phyloP scores from a whole-genome alignment of 768 basidiomycete genomes.

The Suillus tomentosus region DNA sequence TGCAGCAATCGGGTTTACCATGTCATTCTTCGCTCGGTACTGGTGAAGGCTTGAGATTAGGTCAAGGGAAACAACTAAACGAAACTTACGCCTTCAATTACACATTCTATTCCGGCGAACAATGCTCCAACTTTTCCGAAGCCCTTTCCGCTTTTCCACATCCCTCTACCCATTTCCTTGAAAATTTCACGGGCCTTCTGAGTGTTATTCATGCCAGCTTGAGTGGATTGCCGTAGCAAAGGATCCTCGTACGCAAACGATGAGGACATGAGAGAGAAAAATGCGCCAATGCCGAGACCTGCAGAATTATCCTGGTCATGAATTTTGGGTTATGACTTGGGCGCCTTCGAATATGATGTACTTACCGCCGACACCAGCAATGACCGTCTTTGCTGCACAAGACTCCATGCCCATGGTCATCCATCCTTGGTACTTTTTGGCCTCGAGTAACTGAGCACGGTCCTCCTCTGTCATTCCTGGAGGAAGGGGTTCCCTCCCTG shows the following conservation, averaged over 20 bases:
- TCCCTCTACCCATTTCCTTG: slow-evolving; percentile 75
- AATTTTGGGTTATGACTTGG: too few species aligned
- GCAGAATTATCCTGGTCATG: neutral
- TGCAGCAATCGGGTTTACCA: slow-evolving; percentile 84
- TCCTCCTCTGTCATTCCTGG: slow-evolving; percentile 84
- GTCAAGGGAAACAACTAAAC: neutral
- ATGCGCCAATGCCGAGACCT: slow-evolving; percentile 93
- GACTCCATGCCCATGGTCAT: slow-evolving; percentile 79
- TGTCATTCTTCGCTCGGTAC: slow-evolving; percentile 97
- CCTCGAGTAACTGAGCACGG: slow-evolving; percentile 60
- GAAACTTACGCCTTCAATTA: slow-evolving; percentile 71
- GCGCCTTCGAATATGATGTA: too few species aligned
- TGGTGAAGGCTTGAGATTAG: slow-evolving; percentile 31
- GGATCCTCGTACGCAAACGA: slow-evolving; percentile 84
- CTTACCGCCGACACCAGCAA: too few species aligned
- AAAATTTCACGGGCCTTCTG: slow-evolving; percentile 71
- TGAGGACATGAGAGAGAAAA: slow-evolving; percentile 54
- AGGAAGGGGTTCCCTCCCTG: slow-evolving; percentile 37
- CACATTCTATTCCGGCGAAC: slow-evolving; percentile 92
- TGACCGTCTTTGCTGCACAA: slow-evolving; percentile 66
- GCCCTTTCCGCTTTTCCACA: slow-evolving; percentile 84
- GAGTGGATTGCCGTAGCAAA: slow-evolving; percentile 63
- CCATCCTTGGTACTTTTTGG: slow-evolving; percentile 76
- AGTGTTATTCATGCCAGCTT: slow-evolving; percentile 55
- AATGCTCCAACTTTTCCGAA: slow-evolving; percentile 94